Evolutionary conservation across 306 rosid genomes (phyloP), one percentile per base, ranked within the genome.

Genomic region (Cucumis sativus): DNA sequence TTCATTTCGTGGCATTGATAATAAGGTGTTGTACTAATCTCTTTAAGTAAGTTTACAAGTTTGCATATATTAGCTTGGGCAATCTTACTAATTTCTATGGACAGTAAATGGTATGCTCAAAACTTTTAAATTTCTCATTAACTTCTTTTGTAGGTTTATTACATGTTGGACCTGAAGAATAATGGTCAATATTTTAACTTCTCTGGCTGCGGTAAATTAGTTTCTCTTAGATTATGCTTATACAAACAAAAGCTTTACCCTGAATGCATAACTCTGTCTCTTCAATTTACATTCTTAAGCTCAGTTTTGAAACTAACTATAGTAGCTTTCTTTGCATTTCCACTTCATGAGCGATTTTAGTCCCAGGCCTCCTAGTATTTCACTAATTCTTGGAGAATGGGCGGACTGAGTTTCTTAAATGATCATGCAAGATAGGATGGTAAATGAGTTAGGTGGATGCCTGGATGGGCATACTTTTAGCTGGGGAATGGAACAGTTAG

Each of bases 1-100:
- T 77, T 95, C 98, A 72, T 95, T 95, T 81, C 97, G 97, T 59
- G 98, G 98, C 83, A 85, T 95, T 83, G 98, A 92, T 86, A 95
- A 92, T 83, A 92, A 95, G 98, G 98, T 95, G 78, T 72, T 64
- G 17, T 54, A 8, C 70, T 21, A 76, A 21, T 30, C 56, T 49
- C 68, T 55, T 81, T 58, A 77, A 35, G 62, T 51, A 17, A 76
- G 13, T 20, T 21, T 54, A 7, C n/a, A 15, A 68, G 55, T 41
- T 18, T 33, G 20, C 6, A 20, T n/a, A 41, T 12, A 10, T 68
- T 68, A 41, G 74, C 74, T 41, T 18, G 74, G 54, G 72, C n/a
- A 35, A 65, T 20, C 55, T 68, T 10, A 17, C 51, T 41, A 66
- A 8, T 66, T 66, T 37, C 73, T 40, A 10, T n/a, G 9, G 10